Evolutionary conservation across 2,329 filamentous ascomycete genomes (phyloP), one percentile per base, ranked within the genome.

Genomic region (Fusarium sp.): DNA sequence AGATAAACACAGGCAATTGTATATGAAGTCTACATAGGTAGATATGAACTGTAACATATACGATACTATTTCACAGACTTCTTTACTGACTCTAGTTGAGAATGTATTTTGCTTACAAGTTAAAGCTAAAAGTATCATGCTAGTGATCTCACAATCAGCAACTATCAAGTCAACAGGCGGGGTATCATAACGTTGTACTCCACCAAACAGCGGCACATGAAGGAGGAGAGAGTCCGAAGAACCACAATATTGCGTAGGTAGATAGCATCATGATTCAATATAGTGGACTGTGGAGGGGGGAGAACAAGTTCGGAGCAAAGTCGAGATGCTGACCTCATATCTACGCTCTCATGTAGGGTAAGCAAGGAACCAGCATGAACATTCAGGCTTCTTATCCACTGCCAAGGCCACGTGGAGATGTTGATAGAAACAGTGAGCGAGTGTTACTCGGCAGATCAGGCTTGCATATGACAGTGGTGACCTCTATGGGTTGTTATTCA

Each of bases 331-430:
- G 60, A 49, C 27, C 16, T 49, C 29, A 47, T 46, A 25, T 64
- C 29, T 38, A 32, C 22, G 11, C 7, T 49, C 18, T n/a, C 20
- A 16, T 47, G 32, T 63, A 58, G 59, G 47, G 53, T 64, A 54
- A 38, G 50, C 50, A 52, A 47, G 45, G 45, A 25, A 47, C 45
- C 24, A n/a, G 27, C 25, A 47, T 47, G 18, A 29, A n/a, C 12
- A 29, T 47, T 29, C 22, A 25, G 30, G 38, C 47, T 69, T 65
- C 27, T 50, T 54, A 38, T 64, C 73, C 73, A 75, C 66, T 75
- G 62, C 66, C 53, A 59, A 43, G 64, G 60, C 73, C 72, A 75
- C 72, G 73, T 75, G 73, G 72, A 73, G 32, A 44, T 34, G 29
- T 20, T 15, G 25, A 34, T 32, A 55, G 49, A 42, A 32, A 53